Evolutionary conservation across 2,329 filamentous ascomycete genomes (phyloP), one percentile per base, ranked within the genome.

Genomic region (Domatiomyces globalis): DNA sequence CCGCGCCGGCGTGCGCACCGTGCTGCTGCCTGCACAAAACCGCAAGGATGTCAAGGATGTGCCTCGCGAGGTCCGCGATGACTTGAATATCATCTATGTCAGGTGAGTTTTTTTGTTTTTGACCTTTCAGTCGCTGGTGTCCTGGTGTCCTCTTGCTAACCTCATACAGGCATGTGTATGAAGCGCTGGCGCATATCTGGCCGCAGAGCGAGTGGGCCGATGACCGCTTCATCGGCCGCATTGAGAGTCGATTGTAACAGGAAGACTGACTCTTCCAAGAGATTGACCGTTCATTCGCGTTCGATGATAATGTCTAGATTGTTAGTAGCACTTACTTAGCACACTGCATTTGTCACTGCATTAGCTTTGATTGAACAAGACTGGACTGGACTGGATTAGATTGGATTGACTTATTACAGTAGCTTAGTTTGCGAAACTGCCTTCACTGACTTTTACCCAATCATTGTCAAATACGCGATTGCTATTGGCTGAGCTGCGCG

Each of bases 1-100:
- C 64, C 79, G 90, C 51, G 92, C 92, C 1, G 92, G 92, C 25
- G 90, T 98, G 55, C 94, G 95, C 76, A 90, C 87, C 29, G 90
- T 98, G 6, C 67, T 98, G 54, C 73, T 98, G 6, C 92, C 92
- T 2, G 78, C 83, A 29, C 84, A 86, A 60, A 98, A 98, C 66
- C 78, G 83, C 57, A 96, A 96, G 70, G 92, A 98, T 65, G 84
- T 85, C 53, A 85, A 85, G 67, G 90, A 96, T 68, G 73, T 96
- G 51, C 92, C 92, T 0, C 76, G 84, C 56, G 92, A 98, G 71
- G 92, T 98, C 48, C 84, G 82, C 66, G 78, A 85, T 61, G 89
- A 87, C 0, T 68, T 98, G 54, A 80, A 90, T 64, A 95, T 98
- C 64, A 78, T 94, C 57, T 85, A 88, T 67, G 88, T 98, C 57